A percentile compares a stretch with the other conserved stretches of the same genome.
Conservation (phyloP, 208 protist species). For the Trypanosoma brucei region DNA sequence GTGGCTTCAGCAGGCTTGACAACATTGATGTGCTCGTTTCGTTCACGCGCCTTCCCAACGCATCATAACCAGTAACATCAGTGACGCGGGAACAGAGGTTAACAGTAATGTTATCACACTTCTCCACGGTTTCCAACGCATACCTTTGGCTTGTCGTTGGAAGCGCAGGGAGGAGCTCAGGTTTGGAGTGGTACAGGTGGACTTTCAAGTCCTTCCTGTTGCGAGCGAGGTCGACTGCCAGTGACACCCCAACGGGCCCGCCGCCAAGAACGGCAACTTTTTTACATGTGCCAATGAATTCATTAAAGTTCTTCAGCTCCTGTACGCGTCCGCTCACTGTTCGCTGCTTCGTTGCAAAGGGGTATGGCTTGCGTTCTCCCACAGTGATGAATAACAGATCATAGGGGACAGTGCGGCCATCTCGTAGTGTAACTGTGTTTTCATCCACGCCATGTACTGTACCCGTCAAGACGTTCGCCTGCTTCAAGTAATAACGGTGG, state of each 20-base stretch:
- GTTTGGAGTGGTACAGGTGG: constrained; percentile 64
- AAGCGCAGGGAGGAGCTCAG: constrained; percentile 59
- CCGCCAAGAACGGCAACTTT: constrained; percentile 85
- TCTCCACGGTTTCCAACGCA: constrained; percentile 46
- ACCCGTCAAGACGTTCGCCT: constrained; percentile 76
- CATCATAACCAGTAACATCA: constrained; percentile 32
- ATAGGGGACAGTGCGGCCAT: constrained; percentile 66
- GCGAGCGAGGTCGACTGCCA: constrained; percentile 60
- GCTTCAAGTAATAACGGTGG: constrained; percentile 86
- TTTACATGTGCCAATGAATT: constrained; percentile 57
- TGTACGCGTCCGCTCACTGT: constrained; percentile 68
- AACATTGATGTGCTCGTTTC: neutral
- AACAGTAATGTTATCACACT: constrained; percentile 44
- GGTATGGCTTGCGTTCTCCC: constrained; percentile 78
- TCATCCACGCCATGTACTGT: constrained; percentile 74
- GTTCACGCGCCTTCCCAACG: constrained; percentile 20
- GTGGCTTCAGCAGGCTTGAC: neutral
- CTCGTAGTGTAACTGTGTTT: constrained; percentile 49
- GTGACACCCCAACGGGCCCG: constrained; percentile 68
- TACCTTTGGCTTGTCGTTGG: constrained; percentile 57
- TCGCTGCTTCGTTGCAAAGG: constrained; percentile 60
- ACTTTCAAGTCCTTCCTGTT: constrained; percentile 60
- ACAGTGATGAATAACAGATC: constrained; percentile 76
- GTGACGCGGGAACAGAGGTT: constrained; percentile 55
- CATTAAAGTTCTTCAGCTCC: constrained; percentile 75